These are phyloP conservation scores for Cucumis variabilis DNA, from an alignment of 331 rosid species.

Conservation along the genomic window DNA sequence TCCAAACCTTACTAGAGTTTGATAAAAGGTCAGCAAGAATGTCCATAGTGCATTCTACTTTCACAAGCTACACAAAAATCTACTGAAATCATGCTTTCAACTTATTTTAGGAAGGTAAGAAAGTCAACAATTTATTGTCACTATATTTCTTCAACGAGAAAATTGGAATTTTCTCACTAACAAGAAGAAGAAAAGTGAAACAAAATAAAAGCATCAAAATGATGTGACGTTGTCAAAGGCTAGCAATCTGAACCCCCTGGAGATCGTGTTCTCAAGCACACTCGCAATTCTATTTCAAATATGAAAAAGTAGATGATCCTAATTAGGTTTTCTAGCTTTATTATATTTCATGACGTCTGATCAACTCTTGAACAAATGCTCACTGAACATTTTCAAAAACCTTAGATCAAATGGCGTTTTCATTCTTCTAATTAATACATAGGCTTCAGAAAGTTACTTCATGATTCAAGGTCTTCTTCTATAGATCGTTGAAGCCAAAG, in stretches of 20 bases:
- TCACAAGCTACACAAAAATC: neutral
- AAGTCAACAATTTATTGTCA: neutral
- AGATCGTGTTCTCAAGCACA: conserved; percentile 11
- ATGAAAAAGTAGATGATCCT: neutral
- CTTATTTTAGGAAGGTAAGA: neutral
- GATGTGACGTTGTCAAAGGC: neutral
- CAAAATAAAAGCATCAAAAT: neutral
- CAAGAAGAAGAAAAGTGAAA: neutral
- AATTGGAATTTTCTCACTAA: neutral
- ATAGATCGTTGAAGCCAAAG: neutral
- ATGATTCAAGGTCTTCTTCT: neutral
- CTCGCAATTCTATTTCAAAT: neutral
- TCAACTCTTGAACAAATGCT: conserved; percentile 4
- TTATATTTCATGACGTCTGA: neutral
- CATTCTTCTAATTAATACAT: conserved; percentile 10
- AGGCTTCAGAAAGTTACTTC: conserved; percentile 19
- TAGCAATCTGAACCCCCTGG: neutral
- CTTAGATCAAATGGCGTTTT: neutral
- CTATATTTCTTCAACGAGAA: neutral
- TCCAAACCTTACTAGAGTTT: neutral
- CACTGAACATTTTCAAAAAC: neutral
- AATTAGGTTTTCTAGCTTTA: conserved; percentile 14
- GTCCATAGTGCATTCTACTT: neutral
- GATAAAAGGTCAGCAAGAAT: neutral
- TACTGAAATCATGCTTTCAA: neutral